These are phyloP conservation scores for Panaeolus papilionaceus DNA, from an alignment of 768 basidiomycete species.

Conservation along the genomic window DNA sequence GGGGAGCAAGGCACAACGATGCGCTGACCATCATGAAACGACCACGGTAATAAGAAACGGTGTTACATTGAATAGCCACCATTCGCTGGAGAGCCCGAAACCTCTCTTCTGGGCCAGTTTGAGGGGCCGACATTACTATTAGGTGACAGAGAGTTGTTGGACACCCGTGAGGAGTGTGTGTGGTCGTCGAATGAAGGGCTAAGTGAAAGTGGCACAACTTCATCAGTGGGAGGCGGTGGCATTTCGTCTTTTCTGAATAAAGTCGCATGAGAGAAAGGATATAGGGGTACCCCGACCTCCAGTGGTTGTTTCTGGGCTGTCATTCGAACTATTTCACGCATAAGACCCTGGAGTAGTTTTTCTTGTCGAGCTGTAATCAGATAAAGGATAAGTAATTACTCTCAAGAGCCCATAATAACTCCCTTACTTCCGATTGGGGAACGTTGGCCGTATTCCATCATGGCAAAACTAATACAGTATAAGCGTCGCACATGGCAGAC, in stretches of 20 bases:
- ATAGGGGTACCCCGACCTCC: slow-evolving; percentile 80
- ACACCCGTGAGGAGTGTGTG: slow-evolving; percentile 28
- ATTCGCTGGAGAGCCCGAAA: slow-evolving; percentile 31
- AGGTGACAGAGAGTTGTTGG: slow-evolving; percentile 25
- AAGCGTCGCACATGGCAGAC: slow-evolving; percentile 1
- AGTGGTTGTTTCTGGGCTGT: slow-evolving; percentile 83
- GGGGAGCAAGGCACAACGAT: background rate
- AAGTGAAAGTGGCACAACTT: slow-evolving; percentile 45
- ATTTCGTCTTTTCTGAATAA: slow-evolving; percentile 60
- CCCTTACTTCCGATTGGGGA: slow-evolving; percentile 85
- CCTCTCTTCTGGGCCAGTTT: slow-evolving; percentile 34
- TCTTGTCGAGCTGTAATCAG: slow-evolving; percentile 74
- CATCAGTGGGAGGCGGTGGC: slow-evolving; percentile 35
- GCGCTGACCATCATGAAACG: too few relatives aligned
- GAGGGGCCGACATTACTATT: slow-evolving; percentile 22
- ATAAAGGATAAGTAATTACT: slow-evolving; percentile 11
- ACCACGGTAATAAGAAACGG: background rate
- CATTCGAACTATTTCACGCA: slow-evolving; percentile 85
- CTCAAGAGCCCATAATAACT: slow-evolving; percentile 14
- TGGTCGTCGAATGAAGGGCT: slow-evolving; percentile 43
- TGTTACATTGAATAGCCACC: slow-evolving; percentile 25
- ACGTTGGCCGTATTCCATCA: slow-evolving; percentile 79
- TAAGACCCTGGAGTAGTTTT: slow-evolving; percentile 78
- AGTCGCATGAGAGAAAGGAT: slow-evolving; percentile 77
- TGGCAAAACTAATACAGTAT: slow-evolving; percentile 64